These are phyloP conservation scores for Citrullus colocynthis DNA, from an alignment of 306 rosid species.

Conservation along the genomic window DNA sequence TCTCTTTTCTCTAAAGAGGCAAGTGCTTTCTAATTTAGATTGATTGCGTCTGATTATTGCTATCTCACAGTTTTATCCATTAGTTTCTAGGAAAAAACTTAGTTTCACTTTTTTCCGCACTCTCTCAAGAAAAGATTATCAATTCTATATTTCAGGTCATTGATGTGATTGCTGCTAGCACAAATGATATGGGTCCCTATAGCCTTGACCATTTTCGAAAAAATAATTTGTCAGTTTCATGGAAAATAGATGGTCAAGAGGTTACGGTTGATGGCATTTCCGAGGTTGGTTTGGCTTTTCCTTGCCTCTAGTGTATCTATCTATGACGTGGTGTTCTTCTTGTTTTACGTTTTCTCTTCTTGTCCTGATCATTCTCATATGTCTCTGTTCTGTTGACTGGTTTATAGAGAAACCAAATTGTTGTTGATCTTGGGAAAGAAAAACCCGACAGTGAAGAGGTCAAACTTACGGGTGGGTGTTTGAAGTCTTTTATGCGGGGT, in stretches of 20 bases:
- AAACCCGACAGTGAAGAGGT: conserved; percentile 23
- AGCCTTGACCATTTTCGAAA: conserved; percentile 71
- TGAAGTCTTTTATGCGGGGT: not conserved
- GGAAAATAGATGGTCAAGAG: conserved; percentile 45
- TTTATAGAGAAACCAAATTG: conserved; percentile 27
- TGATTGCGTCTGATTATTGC: not conserved
- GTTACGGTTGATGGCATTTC: conserved; percentile 18
- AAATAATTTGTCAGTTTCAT: conserved; percentile 65
- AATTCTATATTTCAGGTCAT: conserved; percentile 47
- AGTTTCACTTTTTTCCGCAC: not conserved
- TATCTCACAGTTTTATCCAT: not conserved
- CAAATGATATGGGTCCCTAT: conserved; percentile 70
- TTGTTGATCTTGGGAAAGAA: conserved; percentile 37
- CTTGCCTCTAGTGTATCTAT: not conserved
- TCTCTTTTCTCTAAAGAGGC: conserved; percentile 74
- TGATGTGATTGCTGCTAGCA: conserved; percentile 60
- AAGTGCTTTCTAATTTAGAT: conserved; percentile 22
- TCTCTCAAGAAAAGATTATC: conserved; percentile 13
- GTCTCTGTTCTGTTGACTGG: not conserved
- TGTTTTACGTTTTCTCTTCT: not conserved
- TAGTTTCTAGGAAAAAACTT: not conserved
- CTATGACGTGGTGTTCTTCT: not conserved
- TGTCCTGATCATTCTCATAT: not conserved
- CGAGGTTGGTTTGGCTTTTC: conserved; percentile 42
- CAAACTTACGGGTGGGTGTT: conserved; percentile 34